A percentile compares a stretch with the other conserved stretches of the same genome.
phyloP scores from a whole-genome alignment of 192 early-diverging fungal species.

The Gamsiella multidivaricata region DNA sequence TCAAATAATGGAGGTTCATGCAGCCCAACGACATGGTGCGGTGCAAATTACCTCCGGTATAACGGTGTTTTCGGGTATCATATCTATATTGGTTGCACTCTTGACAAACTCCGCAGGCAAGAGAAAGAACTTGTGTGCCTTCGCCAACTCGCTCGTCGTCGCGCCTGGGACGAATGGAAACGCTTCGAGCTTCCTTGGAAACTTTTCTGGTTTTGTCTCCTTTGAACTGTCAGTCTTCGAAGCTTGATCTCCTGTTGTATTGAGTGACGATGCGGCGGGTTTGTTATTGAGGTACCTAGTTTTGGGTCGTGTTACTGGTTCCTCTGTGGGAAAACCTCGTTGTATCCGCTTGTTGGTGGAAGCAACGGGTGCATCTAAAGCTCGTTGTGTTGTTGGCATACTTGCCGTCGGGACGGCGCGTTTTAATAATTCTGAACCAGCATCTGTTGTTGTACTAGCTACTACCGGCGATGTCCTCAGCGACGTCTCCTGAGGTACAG shows the following conservation, averaged over 20 bases:
- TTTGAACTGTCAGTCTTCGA: too few species aligned
- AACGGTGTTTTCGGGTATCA: conserved; percentile 47
- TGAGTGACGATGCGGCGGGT: background rate
- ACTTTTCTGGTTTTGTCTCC: conserved; percentile 12
- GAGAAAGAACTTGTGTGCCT: conserved; percentile 51
- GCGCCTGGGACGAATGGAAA: conserved; percentile 48
- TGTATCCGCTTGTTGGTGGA: conserved; percentile 1
- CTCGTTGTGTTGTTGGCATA: background rate
- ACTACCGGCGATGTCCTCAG: background rate
- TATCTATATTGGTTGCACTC: conserved; percentile 28
- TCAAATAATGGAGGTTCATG: background rate
- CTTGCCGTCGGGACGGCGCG: background rate
- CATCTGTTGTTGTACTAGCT: background rate
- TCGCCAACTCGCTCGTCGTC: conserved; percentile 33
- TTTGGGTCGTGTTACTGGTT: background rate
- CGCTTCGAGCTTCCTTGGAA: conserved; percentile 34
- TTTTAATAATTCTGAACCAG: background rate
- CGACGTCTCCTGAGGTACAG: background rate
- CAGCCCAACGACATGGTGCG: background rate
- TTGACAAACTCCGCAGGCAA: conserved; percentile 46
- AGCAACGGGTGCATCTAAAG: background rate
- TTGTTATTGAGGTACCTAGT: background rate
- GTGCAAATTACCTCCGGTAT: conserved; percentile 41
- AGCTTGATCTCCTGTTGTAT: background rate
- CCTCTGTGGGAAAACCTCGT: conserved; percentile 11